Conservation (phyloP, 1,284 basidiomycete genomes). For the Fomitopsis pinicola region DNA sequence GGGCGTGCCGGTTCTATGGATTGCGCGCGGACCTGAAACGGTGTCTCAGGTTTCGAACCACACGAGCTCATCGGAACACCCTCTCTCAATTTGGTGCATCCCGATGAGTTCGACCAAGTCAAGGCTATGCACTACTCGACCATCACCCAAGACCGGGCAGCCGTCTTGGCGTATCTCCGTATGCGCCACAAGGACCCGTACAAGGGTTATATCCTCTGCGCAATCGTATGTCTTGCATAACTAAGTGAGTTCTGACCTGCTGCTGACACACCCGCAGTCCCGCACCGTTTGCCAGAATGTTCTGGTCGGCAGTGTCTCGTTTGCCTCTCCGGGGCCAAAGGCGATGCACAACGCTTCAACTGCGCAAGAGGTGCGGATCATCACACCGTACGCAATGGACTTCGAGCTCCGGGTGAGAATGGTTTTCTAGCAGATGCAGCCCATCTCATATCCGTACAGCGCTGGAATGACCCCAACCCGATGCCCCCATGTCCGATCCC, state of each 20-base stretch:
- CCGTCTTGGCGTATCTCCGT: constrained; percentile 68
- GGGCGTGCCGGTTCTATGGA: neutral
- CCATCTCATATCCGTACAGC: constrained; percentile 32
- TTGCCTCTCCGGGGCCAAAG: constrained; percentile 64
- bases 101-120: constrained; percentile 63
- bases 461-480: constrained; percentile 69
- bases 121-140: constrained; percentile 68
- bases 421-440: neutral
- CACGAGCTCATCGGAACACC: constrained; percentile 61
- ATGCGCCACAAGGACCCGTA: constrained; percentile 70
- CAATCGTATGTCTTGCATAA: constrained; percentile 47
- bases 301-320: constrained; percentile 70
- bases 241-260: neutral
- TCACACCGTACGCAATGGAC: constrained; percentile 59
- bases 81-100: constrained; percentile 69
- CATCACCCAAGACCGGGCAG: constrained; percentile 70
- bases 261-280: constrained; percentile 22
- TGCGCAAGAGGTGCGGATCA: constrained; percentile 70
- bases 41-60: constrained; percentile 58
- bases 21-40: neutral
- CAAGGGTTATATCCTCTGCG: constrained; percentile 67
- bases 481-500: constrained; percentile 36
- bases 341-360: constrained; percentile 74
- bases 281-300: constrained; percentile 71
- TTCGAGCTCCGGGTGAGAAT: constrained; percentile 60